These are phyloP conservation scores for Solidago caesia DNA, from an alignment of 129 eudicot genomes.

Conservation along the genomic window DNA sequence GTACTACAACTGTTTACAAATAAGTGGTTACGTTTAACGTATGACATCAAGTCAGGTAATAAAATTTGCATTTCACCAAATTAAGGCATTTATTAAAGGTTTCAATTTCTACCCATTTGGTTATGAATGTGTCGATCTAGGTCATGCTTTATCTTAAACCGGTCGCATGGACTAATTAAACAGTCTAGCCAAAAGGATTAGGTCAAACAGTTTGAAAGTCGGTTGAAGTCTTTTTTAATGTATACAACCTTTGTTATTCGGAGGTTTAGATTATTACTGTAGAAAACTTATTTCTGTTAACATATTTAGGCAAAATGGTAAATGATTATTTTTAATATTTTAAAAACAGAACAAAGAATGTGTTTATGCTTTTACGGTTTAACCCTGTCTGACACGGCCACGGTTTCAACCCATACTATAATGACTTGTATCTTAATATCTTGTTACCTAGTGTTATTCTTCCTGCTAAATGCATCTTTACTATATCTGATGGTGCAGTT, in stretches of 20 bases:
- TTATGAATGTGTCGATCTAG: neutral
- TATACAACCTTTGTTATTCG: neutral
- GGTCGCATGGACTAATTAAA: neutral
- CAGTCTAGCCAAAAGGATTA: neutral
- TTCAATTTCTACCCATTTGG: neutral
- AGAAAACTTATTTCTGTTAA: neutral
- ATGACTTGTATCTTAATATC: neutral
- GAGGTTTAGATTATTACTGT: neutral
- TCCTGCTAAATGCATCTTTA: neutral
- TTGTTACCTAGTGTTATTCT: neutral
- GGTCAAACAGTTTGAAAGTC: neutral
- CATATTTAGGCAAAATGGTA: neutral
- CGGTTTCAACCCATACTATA: neutral
- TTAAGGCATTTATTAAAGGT: neutral
- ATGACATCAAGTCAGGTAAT: slow-evolving; percentile 78
- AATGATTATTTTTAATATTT: neutral
- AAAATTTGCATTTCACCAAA: neutral
- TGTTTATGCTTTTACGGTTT: slow-evolving; percentile 1
- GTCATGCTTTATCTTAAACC: neutral
- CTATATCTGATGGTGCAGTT: slow-evolving; percentile 49
- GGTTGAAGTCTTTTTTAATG: neutral
- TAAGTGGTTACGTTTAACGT: slow-evolving; percentile 87
- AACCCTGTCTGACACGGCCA: too few species aligned
- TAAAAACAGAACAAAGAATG: neutral
- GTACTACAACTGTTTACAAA: slow-evolving; percentile 59